A percentile compares a stretch with the other conserved stretches of the same genome.
phyloP scores from a whole-genome alignment of 139 green algal species.

The Tetraselmis chui region DNA sequence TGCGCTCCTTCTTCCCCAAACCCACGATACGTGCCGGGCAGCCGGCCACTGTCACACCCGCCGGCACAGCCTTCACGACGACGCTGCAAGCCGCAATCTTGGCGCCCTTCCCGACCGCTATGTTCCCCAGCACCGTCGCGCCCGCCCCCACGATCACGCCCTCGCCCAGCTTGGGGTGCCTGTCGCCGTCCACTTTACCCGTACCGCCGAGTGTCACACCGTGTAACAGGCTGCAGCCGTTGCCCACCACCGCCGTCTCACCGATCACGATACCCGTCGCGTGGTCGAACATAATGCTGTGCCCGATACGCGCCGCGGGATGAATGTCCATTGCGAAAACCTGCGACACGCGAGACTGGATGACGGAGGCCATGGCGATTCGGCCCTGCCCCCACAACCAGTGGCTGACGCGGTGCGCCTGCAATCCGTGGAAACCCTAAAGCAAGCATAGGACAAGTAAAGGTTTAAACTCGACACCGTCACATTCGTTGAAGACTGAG shows the following conservation, averaged over 20 bases:
- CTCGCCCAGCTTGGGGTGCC: slow-evolving; percentile 90
- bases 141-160: slow-evolving; percentile 86
- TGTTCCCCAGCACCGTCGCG: slow-evolving; percentile 92
- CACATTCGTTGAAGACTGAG: no score
- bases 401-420: slow-evolving; percentile 16
- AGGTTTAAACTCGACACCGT: neutral
- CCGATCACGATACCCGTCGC: slow-evolving; percentile 17
- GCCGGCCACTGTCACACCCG: slow-evolving; percentile 76
- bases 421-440: slow-evolving; percentile 15
- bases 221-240: slow-evolving; percentile 8
- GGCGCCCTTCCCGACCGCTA: slow-evolving; percentile 80
- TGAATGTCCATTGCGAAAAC: slow-evolving; percentile 41
- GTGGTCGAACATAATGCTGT: slow-evolving; percentile 19
- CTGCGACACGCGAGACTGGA: slow-evolving; percentile 31
- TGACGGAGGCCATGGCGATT: slow-evolving; percentile 8
- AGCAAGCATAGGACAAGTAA: neutral
- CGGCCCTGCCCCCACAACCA: neutral
- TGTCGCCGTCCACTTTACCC: slow-evolving; percentile 90
- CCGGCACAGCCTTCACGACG: slow-evolving; percentile 82
- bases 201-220: slow-evolving; percentile 50
- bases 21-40: slow-evolving; percentile 47
- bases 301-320: slow-evolving; percentile 28
- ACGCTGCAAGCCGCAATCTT: slow-evolving; percentile 77
- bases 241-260: slow-evolving; percentile 15
- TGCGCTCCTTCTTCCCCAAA: neutral